A percentile compares a stretch with the other conserved stretches of the same genome.
These are phyloP conservation scores for Staphylotrichum longicolle DNA, from an alignment of 495 filamentous ascomycete genomes.

Conservation along the genomic window DNA sequence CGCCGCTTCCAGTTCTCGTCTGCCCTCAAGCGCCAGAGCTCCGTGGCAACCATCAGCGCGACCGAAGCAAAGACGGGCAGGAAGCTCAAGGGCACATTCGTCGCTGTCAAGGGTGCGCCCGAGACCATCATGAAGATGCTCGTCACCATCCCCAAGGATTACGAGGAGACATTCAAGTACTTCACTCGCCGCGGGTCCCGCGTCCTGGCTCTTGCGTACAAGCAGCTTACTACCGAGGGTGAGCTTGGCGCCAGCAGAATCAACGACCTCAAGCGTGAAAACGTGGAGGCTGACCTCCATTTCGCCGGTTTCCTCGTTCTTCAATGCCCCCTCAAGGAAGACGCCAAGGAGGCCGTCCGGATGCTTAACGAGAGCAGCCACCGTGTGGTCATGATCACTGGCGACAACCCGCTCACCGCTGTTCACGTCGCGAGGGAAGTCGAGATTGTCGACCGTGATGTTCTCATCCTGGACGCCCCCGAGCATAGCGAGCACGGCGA, in stretches of 20 bases:
- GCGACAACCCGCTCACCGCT: slow-evolving; percentile 95
- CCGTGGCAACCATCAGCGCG: slow-evolving; percentile 74
- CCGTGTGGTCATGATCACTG: slow-evolving; percentile 98
- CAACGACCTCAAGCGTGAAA: slow-evolving; percentile 88
- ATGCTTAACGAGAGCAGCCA: slow-evolving; percentile 99
- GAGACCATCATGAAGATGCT: slow-evolving; percentile 96
- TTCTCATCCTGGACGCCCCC: slow-evolving; percentile 90
- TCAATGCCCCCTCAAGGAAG: slow-evolving; percentile 93
- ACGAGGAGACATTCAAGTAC: slow-evolving; percentile 98
- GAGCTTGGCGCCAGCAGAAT: slow-evolving; percentile 81
- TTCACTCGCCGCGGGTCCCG: slow-evolving; percentile 93
- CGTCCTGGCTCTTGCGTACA: slow-evolving; percentile 91
- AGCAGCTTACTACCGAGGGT: slow-evolving; percentile 73
- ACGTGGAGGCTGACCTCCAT: slow-evolving; percentile 77
- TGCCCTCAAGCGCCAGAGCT: slow-evolving; percentile 91
- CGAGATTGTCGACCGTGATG: slow-evolving; percentile 95
- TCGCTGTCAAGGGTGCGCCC: slow-evolving; percentile 92
- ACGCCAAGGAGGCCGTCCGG: slow-evolving; percentile 85
- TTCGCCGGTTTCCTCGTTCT: slow-evolving; percentile 97
- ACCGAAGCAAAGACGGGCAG: slow-evolving; percentile 66
- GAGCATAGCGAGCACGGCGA: slow-evolving; percentile 78
- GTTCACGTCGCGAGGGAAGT: slow-evolving; percentile 94
- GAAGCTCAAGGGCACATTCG: slow-evolving; percentile 78
- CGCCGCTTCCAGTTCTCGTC: slow-evolving; percentile 98
- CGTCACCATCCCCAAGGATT: slow-evolving; percentile 74